Base-by-base conservation (phyloP, 2,329 filamentous ascomycete genomes). In the Penicillium nordicum region DNA sequence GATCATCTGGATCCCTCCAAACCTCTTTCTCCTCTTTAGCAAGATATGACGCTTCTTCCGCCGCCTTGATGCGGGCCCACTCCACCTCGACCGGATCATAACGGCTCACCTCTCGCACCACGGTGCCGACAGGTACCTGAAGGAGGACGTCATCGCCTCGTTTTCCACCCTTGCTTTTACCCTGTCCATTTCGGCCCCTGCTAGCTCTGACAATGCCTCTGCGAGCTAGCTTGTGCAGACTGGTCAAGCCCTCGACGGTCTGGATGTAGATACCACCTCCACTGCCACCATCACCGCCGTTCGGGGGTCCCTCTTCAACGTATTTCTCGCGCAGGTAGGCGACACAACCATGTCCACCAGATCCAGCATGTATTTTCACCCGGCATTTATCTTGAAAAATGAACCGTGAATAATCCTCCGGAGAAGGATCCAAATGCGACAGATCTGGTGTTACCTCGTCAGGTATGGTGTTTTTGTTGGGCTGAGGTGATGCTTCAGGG, bases 211-310 rank as follows among this genome's bases (percentile, higher is more conserved):
- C 75, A 53, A 91, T 84, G 2, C 90, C 86, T 63, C 88, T 81
- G 40, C 93, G 82, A 1, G 90, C 88, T 10, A 99, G 80, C 76
- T 97, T 97, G 76, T 97, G 92, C 59, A 99, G 77, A 51, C 91
- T 96, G 0, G 92, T 97, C 74, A 97, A 89, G 57, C 92, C 91
- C 53, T 89, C 86, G 1, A 96, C 86, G 8, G 94, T 92, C 75
- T 97, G 93, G 56, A 99, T 95, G 73, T 96, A 97, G 63, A 99
- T 81, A 67, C 89, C 95, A 38, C 94, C 94, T 59, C 94, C 94
- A 54, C 86, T 88, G 5, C 94, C 94, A 41, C 94, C 94, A 70
- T 99, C 92, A 57, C 94, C 94, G 47, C 94, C 94, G 73, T 99
- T 97, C 10, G 94, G 85, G 11, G 94, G 94, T 0, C 94, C 94